These are phyloP conservation scores for Polygonum maritimum DNA, from an alignment of 148 eudicot species.

Conservation along the genomic window DNA sequence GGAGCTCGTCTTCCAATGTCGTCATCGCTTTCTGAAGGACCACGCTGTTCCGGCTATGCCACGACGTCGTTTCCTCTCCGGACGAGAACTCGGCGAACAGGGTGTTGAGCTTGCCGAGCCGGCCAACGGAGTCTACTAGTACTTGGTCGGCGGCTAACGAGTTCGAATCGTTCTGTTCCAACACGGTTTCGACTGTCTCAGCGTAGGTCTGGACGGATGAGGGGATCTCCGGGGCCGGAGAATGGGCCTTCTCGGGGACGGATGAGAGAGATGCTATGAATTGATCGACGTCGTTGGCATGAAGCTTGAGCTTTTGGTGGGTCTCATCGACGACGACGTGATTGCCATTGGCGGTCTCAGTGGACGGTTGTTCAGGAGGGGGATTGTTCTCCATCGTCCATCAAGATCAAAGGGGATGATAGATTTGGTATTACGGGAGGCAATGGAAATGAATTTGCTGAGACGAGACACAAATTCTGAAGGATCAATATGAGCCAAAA, in stretches of 20 bases:
- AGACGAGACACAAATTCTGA: neutral
- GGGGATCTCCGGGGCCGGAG: neutral
- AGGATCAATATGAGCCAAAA: neutral
- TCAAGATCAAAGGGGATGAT: neutral
- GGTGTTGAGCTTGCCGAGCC: constrained; percentile 1
- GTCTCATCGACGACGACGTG: neutral
- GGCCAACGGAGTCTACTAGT: neutral
- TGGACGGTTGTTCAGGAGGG: neutral
- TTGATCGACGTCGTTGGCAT: neutral
- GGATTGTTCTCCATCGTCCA: neutral
- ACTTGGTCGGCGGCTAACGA: neutral
- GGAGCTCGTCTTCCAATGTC: constrained; percentile 36
- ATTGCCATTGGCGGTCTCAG: neutral
- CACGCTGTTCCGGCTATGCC: constrained; percentile 2
- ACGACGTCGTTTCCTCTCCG: neutral
- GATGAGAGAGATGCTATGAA: constrained; percentile 7
- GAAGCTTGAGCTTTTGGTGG: neutral
- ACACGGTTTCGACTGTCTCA: neutral
- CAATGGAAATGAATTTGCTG: neutral
- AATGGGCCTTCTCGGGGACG: neutral
- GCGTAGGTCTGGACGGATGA: neutral
- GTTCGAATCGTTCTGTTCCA: neutral
- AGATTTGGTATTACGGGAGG: neutral
- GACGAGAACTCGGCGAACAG: neutral
- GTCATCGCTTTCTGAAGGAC: constrained; percentile 29